These are phyloP conservation scores for Aureobasidium uvarum DNA, from an alignment of 2,329 filamentous ascomycete species.

Conservation along the genomic window DNA sequence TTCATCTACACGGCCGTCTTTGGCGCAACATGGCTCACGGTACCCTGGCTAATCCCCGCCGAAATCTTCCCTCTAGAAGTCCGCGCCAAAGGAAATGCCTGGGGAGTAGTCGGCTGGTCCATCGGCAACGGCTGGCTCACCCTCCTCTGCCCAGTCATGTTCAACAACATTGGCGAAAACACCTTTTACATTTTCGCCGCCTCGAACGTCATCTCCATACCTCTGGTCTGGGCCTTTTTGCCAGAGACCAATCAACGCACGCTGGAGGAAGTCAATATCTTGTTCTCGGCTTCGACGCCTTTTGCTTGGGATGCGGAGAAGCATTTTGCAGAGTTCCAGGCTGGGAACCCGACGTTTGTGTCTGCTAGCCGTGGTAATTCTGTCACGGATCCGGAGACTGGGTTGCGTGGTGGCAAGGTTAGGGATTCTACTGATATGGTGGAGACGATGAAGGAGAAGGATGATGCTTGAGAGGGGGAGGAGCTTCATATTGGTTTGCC, in stretches of 20 bases:
- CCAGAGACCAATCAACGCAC: constrained; percentile 61
- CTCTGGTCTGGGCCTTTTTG: constrained; percentile 70
- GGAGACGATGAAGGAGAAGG: constrained; percentile 13
- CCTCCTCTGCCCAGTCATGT: constrained; percentile 53
- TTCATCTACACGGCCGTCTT: constrained; percentile 67
- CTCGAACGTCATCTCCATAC: constrained; percentile 63
- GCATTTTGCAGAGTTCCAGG: constrained; percentile 62
- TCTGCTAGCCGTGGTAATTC: constrained; percentile 34
- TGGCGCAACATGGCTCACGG: constrained; percentile 62
- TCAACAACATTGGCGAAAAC: constrained; percentile 63
- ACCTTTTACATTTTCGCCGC: constrained; percentile 72
- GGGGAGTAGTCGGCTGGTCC: constrained; percentile 72
- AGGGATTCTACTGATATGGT: constrained; percentile 16
- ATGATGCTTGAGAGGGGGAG: neutral
- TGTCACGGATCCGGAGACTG: constrained; percentile 32
- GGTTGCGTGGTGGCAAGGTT: constrained; percentile 1
- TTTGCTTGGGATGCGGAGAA: constrained; percentile 71
- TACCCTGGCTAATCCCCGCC: constrained; percentile 53
- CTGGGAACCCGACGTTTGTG: constrained; percentile 52
- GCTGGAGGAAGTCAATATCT: constrained; percentile 57
- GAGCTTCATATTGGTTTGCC: too few species aligned
- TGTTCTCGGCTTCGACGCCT: constrained; percentile 65
- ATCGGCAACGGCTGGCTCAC: constrained; percentile 64
- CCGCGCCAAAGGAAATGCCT: constrained; percentile 71
- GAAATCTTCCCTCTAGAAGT: constrained; percentile 72